A percentile compares a stretch with the other conserved stretches of the same genome.
Evolutionary conservation across 495 filamentous ascomycete species (phyloP).

Genomic region (Filosporella fistucella): DNA sequence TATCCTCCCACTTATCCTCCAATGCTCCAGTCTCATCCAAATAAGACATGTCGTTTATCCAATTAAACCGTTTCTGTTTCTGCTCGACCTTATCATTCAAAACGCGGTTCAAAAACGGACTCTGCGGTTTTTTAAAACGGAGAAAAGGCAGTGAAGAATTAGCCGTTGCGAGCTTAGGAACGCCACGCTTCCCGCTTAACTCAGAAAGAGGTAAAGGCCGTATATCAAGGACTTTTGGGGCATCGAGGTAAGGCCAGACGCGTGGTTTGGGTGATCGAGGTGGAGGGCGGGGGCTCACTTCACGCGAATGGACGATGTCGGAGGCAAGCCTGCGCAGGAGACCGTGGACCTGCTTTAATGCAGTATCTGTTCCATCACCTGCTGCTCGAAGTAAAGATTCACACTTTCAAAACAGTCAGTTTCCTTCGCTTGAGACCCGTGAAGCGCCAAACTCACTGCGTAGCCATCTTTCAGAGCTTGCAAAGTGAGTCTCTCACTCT

Average conservation of each 20-base stretch:
- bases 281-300: too few species aligned
- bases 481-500: slow-evolving; percentile 37
- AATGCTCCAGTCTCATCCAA: not conserved
- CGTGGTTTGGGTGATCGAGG: slow-evolving; percentile 12
- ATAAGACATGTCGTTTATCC: not conserved
- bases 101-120: slow-evolving; percentile 45
- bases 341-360: slow-evolving; percentile 8
- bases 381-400: too few species aligned
- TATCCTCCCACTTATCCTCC: slow-evolving; percentile 1
- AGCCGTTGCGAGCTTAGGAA: slow-evolving; percentile 38
- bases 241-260: slow-evolving; percentile 7
- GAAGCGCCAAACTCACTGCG: slow-evolving; percentile 26
- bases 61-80: slow-evolving; percentile 27
- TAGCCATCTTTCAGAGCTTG: slow-evolving; percentile 52
- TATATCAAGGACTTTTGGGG: slow-evolving; percentile 18
- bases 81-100: slow-evolving; percentile 41
- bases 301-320: too few species aligned
- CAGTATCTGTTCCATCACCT: too few species aligned
- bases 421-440: not conserved
- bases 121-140: slow-evolving; percentile 62
- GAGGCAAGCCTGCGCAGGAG: slow-evolving; percentile 18
- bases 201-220: slow-evolving; percentile 13
- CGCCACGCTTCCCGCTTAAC: slow-evolving; percentile 30
- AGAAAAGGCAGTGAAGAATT: slow-evolving; percentile 57
- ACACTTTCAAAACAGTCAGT: too few species aligned